Evolutionary conservation across 2,329 filamentous ascomycete species (phyloP).

Genomic region (Colletotrichum eremochloae): DNA sequence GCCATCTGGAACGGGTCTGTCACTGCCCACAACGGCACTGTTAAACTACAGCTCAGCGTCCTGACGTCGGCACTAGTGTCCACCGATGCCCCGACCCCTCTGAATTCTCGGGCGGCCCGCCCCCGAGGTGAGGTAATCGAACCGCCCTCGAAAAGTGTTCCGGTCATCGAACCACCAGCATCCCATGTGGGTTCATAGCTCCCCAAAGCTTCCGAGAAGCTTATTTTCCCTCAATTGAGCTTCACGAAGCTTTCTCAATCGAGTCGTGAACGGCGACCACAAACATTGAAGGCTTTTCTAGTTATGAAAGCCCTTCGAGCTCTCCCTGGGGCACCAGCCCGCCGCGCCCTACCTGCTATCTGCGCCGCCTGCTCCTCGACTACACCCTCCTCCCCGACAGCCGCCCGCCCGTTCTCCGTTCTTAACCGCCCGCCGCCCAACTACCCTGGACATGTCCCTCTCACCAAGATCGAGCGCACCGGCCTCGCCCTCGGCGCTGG

Average conservation of each 20-base stretch:
- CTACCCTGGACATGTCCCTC: conserved; percentile 92
- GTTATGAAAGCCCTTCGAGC: conserved; percentile 35
- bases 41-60: neutral
- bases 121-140: conserved; percentile 31
- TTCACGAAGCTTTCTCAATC: neutral
- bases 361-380: conserved; percentile 43
- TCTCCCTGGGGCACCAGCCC: conserved; percentile 3
- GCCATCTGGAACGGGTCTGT: neutral
- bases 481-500: conserved; percentile 77
- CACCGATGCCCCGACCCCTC: conserved; percentile 30
- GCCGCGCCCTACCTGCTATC: conserved; percentile 32
- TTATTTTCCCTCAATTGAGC: neutral
- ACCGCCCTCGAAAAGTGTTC: conserved; percentile 22
- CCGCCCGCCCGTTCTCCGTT: conserved; percentile 74
- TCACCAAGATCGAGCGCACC: conserved; percentile 82
- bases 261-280: neutral
- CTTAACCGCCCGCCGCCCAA: conserved; percentile 87
- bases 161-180: conserved; percentile 32
- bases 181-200: conserved; percentile 19
- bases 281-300: neutral
- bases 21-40: neutral
- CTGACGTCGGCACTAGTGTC: conserved; percentile 25
- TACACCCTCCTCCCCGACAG: conserved; percentile 12
- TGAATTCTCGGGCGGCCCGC: conserved; percentile 10
- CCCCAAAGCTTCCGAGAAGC: conserved; percentile 4